Evolutionary conservation across 352 stramenopile species (phyloP), one percentile per base, ranked within the genome.

Genomic region (Pythium folliculosum): DNA sequence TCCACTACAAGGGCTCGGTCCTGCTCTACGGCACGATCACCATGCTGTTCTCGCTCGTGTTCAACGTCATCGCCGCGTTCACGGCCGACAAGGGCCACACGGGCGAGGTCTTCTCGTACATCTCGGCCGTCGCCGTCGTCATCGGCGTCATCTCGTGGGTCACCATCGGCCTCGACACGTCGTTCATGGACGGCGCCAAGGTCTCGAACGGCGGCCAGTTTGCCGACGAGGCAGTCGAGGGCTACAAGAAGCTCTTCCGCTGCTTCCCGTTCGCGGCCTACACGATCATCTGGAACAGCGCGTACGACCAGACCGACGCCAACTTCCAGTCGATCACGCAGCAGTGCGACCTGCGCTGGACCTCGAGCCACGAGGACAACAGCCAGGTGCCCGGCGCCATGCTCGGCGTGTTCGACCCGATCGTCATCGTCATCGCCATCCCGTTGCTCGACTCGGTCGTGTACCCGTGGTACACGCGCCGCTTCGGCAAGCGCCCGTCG

Each of bases 251-350:
- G 60, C 71, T 90, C 21, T 74, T 90, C 52, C 75, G 77, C 21
- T 67, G 73, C 10, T 55, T 89, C 21, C 81, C 81, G 12, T 89
- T 84, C 61, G 76, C 78, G 21, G 72, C 78, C 2, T 89, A 81
- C 70, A 86, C 71, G 21, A 77, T 89, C 54, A 81, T 89, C 54
- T 89, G 82, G 82, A 48, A 87, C 13, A 86, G 77, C 22, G 76
- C 73, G 13, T 88, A 90, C 62, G 80, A 90, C 63, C 82, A 90
- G 67, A 82, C 72, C 0, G 78, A 89, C 38, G 78, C 77, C 65
- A 89, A 90, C 66, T 86, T 86, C 69, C 80, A 87, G 60, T 76
- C 77, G 23, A 88, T 90, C 65, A 83, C 80, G 14, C 82, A 90
- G 67, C 82, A 90, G 67, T 83, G 73, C 47, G 82, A 90, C 51